phyloP scores from a whole-genome alignment of 495 filamentous ascomycete genomes.

The Talaromyces thailandensis region DNA sequence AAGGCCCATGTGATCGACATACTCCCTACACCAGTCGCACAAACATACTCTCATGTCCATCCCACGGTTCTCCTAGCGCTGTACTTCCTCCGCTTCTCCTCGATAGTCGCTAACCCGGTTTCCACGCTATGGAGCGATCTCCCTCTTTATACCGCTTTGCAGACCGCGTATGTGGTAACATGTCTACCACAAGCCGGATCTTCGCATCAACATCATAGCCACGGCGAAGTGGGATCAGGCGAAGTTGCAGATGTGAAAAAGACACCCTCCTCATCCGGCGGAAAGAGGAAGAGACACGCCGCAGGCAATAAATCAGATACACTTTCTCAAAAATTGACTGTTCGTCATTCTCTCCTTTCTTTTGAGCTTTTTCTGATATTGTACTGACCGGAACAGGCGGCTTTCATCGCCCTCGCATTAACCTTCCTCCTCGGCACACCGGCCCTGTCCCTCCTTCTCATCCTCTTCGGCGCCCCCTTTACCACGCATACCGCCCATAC shows the following conservation, averaged over 20 bases:
- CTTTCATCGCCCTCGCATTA: slow-evolving; percentile 49
- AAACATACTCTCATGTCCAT: slow-evolving; percentile 51
- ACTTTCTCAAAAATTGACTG: slow-evolving; percentile 24
- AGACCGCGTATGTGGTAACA: slow-evolving; percentile 56
- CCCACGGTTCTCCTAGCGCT: slow-evolving; percentile 54
- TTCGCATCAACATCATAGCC: slow-evolving; percentile 5
- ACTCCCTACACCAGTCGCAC: slow-evolving; percentile 38
- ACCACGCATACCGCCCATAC: slow-evolving; percentile 77
- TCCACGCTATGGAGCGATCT: slow-evolving; percentile 50
- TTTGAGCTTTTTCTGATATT: slow-evolving; percentile 10
- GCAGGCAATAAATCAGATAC: slow-evolving; percentile 12
- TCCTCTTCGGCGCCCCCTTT: slow-evolving; percentile 87
- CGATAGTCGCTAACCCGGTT: slow-evolving; percentile 64
- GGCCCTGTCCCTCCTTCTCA: slow-evolving; percentile 51
- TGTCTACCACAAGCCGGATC: slow-evolving; percentile 64
- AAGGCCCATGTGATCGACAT: slow-evolving; percentile 23
- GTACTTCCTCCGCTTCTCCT: slow-evolving; percentile 51
- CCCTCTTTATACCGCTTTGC: slow-evolving; percentile 53
- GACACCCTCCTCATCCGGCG: slow-evolving; percentile 14
- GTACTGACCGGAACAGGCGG: slow-evolving; percentile 41
- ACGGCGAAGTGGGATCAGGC: slow-evolving; percentile 18
- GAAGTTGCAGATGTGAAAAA: slow-evolving; percentile 35
- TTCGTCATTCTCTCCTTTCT: slow-evolving; percentile 13
- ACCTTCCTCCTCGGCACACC: slow-evolving; percentile 58
- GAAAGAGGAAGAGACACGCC: slow-evolving; percentile 16